A percentile compares a stretch with the other conserved stretches of the same genome.
Evolutionary conservation across 176 grass and related monocot genomes (phyloP).

Genomic region (Oryza longistaminata): DNA sequence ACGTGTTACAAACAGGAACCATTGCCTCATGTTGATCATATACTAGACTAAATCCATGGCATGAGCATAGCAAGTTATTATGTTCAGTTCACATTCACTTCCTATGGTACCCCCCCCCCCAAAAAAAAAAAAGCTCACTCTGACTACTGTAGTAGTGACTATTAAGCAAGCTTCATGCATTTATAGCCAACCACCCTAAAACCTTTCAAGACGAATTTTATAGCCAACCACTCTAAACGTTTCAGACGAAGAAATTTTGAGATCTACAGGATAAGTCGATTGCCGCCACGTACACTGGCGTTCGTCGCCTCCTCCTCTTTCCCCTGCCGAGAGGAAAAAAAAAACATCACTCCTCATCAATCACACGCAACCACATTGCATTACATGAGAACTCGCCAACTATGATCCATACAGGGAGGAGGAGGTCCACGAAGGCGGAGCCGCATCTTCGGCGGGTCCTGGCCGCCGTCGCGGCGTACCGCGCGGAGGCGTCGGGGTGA

Average conservation of each 20-base stretch:
- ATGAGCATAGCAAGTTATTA: not conserved
- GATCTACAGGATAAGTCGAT: conserved; percentile 86
- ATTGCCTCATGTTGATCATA: not conserved
- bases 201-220: no score
- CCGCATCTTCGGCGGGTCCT: conserved; percentile 73
- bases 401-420: conserved; percentile 39
- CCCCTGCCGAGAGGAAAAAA: conserved; percentile 36
- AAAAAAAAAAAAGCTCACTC: no score
- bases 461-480: conserved; percentile 43
- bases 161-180: conserved; percentile 22
- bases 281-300: conserved; percentile 80
- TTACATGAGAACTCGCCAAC: not conserved
- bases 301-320: conserved; percentile 48
- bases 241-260: not conserved
- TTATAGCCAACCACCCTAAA: no score
- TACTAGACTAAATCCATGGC: not conserved
- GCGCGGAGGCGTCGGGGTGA: conserved; percentile 46
- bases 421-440: conserved; percentile 92
- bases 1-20: not conserved
- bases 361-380: conserved; percentile 3
- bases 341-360: conserved; percentile 20
- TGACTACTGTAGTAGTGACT: not conserved
- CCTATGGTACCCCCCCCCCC: not conserved
- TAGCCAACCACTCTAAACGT: not conserved
- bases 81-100: not conserved